Conservation (phyloP, 345 rosid genomes). For the Pistacia vera region DNA sequence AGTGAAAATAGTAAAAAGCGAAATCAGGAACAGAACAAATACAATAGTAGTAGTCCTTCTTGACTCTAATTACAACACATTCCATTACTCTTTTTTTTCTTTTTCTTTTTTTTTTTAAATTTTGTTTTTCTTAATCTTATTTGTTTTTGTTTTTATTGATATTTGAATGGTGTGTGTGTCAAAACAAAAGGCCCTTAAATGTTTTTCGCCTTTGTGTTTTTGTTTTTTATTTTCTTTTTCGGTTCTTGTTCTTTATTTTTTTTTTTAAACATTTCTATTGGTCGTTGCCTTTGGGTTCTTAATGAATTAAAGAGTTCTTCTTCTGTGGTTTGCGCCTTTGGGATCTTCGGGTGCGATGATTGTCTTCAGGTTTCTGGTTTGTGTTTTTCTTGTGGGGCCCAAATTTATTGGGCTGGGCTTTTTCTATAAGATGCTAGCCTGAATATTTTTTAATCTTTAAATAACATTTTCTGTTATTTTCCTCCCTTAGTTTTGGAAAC, state of each 20-base stretch:
- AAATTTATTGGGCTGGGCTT: not conserved
- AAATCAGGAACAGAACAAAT: constrained; percentile 32
- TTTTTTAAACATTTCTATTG: constrained; percentile 2
- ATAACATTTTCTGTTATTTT: no score
- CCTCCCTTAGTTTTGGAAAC: no score
- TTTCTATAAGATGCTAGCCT: not conserved
- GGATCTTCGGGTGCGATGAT: constrained; percentile 28
- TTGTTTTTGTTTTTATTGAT: constrained; percentile 13
- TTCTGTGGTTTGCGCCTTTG: constrained; percentile 9
- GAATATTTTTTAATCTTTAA: no score
- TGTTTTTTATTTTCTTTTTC: not conserved
- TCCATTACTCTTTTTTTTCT: constrained; percentile 24
- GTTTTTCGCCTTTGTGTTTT: not conserved
- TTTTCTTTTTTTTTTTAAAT: constrained; percentile 4
- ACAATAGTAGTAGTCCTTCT: constrained; percentile 21
- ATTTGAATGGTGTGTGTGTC: constrained; percentile 9
- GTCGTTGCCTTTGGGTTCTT: constrained; percentile 12
- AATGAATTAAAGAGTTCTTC: constrained; percentile 7
- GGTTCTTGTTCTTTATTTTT: not conserved
- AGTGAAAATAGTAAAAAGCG: constrained; percentile 29
- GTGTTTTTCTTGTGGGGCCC: constrained; percentile 21
- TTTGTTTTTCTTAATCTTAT: not conserved
- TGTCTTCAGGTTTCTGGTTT: constrained; percentile 23
- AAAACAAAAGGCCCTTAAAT: not conserved
- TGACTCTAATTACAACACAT: constrained; percentile 30